Evolutionary conservation across 129 eudicot genomes (phyloP).

Genomic region (carrot (Daucus carota)): DH1_v3.0 NC_030389.2:44601001-44601500

Average conservation of each 20-base stretch:
- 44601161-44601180: conserved; percentile 64
- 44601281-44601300: conserved; percentile 53
- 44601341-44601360: conserved; percentile 94
- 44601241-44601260: conserved; percentile 48
- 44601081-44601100: conserved; percentile 50
- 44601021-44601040: conserved; percentile 31
- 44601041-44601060: conserved; percentile 30
- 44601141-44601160: conserved; percentile 42
- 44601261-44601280: conserved; percentile 33
- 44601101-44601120: conserved; percentile 74
- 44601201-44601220: conserved; percentile 57
- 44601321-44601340: conserved; percentile 66
- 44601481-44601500: conserved; percentile 51
- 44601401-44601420: conserved; percentile 59
- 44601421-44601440: conserved; percentile 46
- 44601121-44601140: conserved; percentile 47
- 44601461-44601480: conserved; percentile 82
- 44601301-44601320: conserved; percentile 67
- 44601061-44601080: conserved; percentile 63
- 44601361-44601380: conserved; percentile 73
- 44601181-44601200: conserved; percentile 67
- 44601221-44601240: conserved; percentile 35
- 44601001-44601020: conserved; percentile 58
- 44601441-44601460: conserved; percentile 64
- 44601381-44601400: conserved; percentile 73